These are phyloP conservation scores for Gautieria morchelliformis DNA, from an alignment of 768 basidiomycete species.

Conservation along the genomic window DNA sequence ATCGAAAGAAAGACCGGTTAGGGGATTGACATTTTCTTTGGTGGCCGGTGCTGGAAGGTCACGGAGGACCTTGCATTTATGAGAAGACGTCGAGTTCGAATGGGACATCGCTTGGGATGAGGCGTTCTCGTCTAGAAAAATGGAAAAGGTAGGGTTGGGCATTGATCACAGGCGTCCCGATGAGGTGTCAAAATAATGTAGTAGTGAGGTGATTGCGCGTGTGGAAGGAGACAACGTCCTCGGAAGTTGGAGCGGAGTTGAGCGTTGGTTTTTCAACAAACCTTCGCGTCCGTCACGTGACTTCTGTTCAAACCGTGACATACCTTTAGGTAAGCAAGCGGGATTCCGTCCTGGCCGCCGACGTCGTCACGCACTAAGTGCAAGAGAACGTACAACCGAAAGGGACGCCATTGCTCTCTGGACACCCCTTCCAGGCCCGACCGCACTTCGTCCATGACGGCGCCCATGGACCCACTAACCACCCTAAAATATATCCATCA, in stretches of 20 bases:
- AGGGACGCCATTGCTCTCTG: too few species aligned
- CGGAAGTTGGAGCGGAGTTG: constrained; percentile 6
- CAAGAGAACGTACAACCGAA: too few species aligned
- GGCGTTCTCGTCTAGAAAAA: background rate
- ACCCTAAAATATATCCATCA: too few species aligned
- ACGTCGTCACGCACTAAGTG: too few species aligned
- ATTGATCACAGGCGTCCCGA: background rate
- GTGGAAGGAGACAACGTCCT: background rate
- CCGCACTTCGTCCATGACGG: too few species aligned
- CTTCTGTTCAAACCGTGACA: background rate
- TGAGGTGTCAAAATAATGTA: background rate
- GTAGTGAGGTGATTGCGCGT: background rate
- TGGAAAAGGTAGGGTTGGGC: constrained; percentile 1
- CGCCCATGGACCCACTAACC: too few species aligned
- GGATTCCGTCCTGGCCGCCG: too few species aligned
- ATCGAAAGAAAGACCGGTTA: constrained; percentile 7
- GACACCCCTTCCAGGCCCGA: too few species aligned
- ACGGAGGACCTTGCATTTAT: background rate
- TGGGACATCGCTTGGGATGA: background rate
- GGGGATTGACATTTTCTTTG: constrained; percentile 12
- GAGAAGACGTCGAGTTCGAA: background rate
- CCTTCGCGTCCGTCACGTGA: constrained; percentile 8
- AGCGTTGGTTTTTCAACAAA: constrained; percentile 1
- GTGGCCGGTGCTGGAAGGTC: background rate
- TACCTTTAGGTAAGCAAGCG: too few species aligned